Conservation (phyloP, 176 grass and related monocot species). For the Alopecurus myosuroides region DNA sequence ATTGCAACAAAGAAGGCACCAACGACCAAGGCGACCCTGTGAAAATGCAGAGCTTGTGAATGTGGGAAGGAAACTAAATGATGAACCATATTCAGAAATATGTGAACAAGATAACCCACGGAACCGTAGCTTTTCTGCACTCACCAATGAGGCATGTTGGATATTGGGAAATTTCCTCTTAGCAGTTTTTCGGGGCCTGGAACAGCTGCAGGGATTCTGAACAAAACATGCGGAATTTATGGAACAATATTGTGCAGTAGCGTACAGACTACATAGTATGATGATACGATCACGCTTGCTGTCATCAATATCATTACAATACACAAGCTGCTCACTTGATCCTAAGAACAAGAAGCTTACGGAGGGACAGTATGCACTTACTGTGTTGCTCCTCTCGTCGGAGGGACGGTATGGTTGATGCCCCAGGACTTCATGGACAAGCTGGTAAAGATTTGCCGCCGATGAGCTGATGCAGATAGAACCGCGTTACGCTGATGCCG, state of each 20-base stretch:
- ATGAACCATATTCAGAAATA: neutral
- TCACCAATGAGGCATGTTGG: constrained; percentile 51
- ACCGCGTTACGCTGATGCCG: neutral
- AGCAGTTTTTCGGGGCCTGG: neutral
- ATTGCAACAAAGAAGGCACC: constrained; percentile 39
- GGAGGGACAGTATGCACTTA: neutral
- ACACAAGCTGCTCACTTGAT: neutral
- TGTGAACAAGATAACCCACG: neutral
- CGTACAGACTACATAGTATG: neutral
- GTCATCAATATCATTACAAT: neutral
- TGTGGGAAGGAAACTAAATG: neutral
- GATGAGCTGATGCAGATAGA: neutral
- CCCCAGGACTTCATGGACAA: constrained; percentile 36
- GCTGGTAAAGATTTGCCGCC: neutral
- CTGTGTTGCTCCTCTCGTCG: constrained; percentile 18
- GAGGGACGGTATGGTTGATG: neutral
- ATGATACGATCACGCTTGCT: neutral
- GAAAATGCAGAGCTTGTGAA: neutral
- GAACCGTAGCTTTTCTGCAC: neutral
- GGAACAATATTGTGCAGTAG: neutral
- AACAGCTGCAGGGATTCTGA: constrained; percentile 24
- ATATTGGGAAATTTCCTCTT: constrained; percentile 35
- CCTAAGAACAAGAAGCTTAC: neutral
- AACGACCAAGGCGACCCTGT: constrained; percentile 41
- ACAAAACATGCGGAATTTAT: neutral